Conservation (phyloP, 2,329 filamentous ascomycete genomes). For the Cladophialophora carrionii region DNA sequence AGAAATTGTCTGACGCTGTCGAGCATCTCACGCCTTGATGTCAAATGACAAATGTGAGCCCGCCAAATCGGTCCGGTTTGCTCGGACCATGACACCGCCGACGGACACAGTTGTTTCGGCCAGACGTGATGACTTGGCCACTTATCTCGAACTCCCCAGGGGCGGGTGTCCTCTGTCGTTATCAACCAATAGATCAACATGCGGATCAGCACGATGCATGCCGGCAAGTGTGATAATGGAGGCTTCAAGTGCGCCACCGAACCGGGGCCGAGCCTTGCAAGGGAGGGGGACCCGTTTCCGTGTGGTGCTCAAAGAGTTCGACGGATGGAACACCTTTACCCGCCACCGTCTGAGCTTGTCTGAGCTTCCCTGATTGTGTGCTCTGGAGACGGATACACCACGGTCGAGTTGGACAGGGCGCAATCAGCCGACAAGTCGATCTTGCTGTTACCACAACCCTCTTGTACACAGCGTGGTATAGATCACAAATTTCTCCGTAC, state of each 20-base stretch:
- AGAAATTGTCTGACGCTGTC: background rate
- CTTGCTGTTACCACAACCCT: background rate
- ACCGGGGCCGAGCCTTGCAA: conserved; percentile 2
- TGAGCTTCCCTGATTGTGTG: background rate
- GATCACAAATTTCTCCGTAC: background rate
- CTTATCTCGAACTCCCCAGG: conserved; percentile 7
- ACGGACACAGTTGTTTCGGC: background rate
- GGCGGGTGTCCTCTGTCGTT: background rate
- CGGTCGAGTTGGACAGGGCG: background rate
- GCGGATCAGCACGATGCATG: conserved; percentile 12
- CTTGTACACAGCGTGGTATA: background rate
- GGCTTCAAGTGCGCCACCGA: background rate
- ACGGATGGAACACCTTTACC: background rate
- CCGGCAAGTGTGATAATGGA: conserved; percentile 11
- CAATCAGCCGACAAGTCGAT: background rate
- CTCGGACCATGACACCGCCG: background rate
- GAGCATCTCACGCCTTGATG: background rate
- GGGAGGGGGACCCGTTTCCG: background rate
- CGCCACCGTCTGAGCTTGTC: conserved; percentile 3
- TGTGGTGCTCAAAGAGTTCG: background rate
- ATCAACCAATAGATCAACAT: background rate
- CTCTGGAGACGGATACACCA: background rate
- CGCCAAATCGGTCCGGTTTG: background rate
- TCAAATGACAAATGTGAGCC: conserved; percentile 2
- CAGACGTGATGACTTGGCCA: background rate